Evolutionary conservation across 1,284 basidiomycete genomes (phyloP).

Genomic region (Marasmius fiardii): DNA sequence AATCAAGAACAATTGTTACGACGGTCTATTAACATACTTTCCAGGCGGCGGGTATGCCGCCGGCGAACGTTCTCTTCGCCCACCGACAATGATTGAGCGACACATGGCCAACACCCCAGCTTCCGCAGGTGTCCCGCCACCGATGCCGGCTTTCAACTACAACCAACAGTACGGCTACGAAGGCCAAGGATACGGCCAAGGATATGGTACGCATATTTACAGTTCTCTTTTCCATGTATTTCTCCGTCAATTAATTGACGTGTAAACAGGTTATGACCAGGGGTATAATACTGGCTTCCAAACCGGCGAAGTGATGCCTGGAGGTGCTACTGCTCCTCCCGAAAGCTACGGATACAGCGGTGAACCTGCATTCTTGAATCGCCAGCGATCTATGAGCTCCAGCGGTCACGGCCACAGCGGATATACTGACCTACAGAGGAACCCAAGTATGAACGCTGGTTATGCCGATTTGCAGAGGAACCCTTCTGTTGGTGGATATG

Average conservation of each 20-base stretch:
- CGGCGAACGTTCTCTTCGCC: slow-evolving; percentile 5
- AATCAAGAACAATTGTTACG: too few relatives aligned
- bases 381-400: not conserved
- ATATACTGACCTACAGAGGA: not conserved
- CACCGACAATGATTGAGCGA: slow-evolving; percentile 23
- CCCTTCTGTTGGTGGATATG: not conserved
- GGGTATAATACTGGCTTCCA: not conserved
- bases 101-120: slow-evolving; percentile 24
- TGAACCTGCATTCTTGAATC: not conserved
- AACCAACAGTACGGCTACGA: slow-evolving; percentile 2
- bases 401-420: not conserved
- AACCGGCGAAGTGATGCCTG: not conserved
- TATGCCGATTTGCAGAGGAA: not conserved
- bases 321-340: not conserved
- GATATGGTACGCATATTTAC: slow-evolving; percentile 1
- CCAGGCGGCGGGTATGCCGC: slow-evolving; percentile 2
- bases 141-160: slow-evolving; percentile 14
- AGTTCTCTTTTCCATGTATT: not conserved
- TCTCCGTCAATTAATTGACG: not conserved
- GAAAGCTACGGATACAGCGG: not conserved
- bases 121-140: slow-evolving; percentile 13
- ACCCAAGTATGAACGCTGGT: not conserved
- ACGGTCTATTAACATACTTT: not conserved
- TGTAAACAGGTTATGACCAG: not conserved
- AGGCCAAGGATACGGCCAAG: slow-evolving; percentile 3